These are phyloP conservation scores for Meyerozyma guilliermondii DNA, from an alignment of 1,139 yeast species.

Conservation along the genomic window DNA sequence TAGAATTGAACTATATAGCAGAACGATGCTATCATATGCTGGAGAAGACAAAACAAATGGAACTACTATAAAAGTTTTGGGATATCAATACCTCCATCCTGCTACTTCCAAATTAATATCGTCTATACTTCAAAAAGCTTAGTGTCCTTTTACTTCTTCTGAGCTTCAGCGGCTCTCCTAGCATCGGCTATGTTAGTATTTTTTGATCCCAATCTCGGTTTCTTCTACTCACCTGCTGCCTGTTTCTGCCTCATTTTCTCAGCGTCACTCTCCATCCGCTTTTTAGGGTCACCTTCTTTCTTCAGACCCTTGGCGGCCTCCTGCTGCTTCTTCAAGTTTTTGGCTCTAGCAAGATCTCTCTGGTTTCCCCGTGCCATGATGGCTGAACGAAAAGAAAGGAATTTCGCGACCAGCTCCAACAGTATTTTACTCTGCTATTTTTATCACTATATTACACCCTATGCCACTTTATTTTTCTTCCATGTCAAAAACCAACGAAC, in stretches of 20 bases:
- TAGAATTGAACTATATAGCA: too few relatives aligned
- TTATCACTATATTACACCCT: background rate
- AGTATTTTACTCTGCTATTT: background rate
- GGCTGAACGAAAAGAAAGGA: background rate
- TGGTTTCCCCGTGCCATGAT: conserved; percentile 95
- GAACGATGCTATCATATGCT: too few relatives aligned
- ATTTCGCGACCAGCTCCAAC: background rate
- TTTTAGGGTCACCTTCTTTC: conserved; percentile 75
- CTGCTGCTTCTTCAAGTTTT: conserved; percentile 74
- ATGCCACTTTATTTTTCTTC: conserved; percentile 41
- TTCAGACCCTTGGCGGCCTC: conserved; percentile 55
- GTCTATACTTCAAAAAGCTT: background rate
- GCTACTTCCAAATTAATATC: too few relatives aligned
- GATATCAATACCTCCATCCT: too few relatives aligned
- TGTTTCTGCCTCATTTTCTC: conserved; percentile 86
- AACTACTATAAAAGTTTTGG: too few relatives aligned
- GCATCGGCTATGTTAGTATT: conserved; percentile 3
- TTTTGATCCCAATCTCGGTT: background rate
- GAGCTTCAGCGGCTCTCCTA: background rate
- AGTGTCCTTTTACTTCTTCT: background rate
- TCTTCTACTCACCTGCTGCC: conserved; percentile 56
- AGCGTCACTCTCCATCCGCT: conserved; percentile 83
- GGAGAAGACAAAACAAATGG: too few relatives aligned
- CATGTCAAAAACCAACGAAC: conserved; percentile 56
- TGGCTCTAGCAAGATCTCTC: conserved; percentile 89